Base-by-base conservation (phyloP, 1,284 basidiomycete species). In the Sphaerobolus stellatus region DNA sequence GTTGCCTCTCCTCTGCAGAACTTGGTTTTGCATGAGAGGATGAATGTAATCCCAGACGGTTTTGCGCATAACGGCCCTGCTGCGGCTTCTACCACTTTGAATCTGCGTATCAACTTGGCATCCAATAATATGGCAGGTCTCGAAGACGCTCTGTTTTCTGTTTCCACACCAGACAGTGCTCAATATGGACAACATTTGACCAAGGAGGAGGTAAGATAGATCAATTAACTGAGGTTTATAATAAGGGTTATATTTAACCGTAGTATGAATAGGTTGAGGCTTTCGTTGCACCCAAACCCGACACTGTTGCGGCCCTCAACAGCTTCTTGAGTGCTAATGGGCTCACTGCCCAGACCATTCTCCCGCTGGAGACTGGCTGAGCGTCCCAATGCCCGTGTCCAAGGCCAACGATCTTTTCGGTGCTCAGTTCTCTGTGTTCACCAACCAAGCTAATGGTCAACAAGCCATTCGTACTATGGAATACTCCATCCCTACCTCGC, bases 181-280 rank as follows among this genome's bases (percentile, higher is more conserved):
- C 63, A 65, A 43, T 71, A 70, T 58, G 67, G 70, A 14, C 56
- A 68, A 48, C 66, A 70, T 48, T 59, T 73, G 25, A 65, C 65
- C 20, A 68, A 70, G 61, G 64, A 62, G n/a, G 68, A 71, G 63
- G 71, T 72, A 56, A 14, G 61, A 2, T 5, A 8, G 27, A 29
- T n/a, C n/a, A n/a, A n/a, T n/a, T n/a, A n/a, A n/a, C n/a, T n/a
- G n/a, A n/a, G n/a, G n/a, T n/a, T n/a, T n/a, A n/a, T 28, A 29
- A 13, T 8, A 29, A 27, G 25, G 13, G 28, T 54, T 22, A 24
- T 28, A n/a, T 30, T 52, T 24, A n/a, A n/a, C n/a, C n/a, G n/a
- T n/a, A n/a, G n/a, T n/a, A n/a, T n/a, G n/a, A n/a, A 22, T 5
- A 61, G 59, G 59, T 61, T 18, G 60, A 58, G 24, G 48, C 38